Base-by-base conservation (phyloP, 2,329 filamentous ascomycete genomes). In the Colletotrichum viniferum region DNA sequence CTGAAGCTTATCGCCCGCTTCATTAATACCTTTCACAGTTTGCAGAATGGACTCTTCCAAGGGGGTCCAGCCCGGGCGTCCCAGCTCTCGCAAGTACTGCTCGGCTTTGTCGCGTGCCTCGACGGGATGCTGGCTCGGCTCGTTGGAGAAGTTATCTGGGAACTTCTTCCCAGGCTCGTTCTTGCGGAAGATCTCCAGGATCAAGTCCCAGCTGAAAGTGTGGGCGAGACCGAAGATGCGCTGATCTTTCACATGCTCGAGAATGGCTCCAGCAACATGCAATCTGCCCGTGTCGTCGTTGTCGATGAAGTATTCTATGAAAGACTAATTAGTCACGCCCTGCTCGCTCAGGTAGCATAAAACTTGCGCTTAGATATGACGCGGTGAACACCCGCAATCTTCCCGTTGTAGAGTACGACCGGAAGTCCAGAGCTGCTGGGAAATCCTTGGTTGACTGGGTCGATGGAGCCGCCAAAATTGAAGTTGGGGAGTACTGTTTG, bases 171-270 rank as follows among this genome's bases (percentile, higher is more conserved):
- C 34, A 0, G 81, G 80, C 1, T 78, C 70, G 4, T 71, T 32
- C 36, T 81, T 80, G 0, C 79, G 74, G 1, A 84, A 34, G 1
- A 81, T 78, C 0, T 73, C 79, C 9, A 85, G 60, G 1, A 90
- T 78, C 5, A 84, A 78, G 26, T 88, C 88, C 81, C 85, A 89
- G 64, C 83, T 89, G 71, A 84, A 88, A 0, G 84, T 85, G 3
- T 84, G 82, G 0, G 87, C 88, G 71, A 88, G 90, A 3, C 83
- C 90, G 78, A 91, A 90, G 14, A 93, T 79, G 2, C 91, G 86
- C 77, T 92, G 86, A 0, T 84, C 84, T 3, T 81, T 75, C 0
- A 91, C 84, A 2, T 84, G 81, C 0, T 84, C 82, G 32, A 89
- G 83, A 0, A 90, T 82, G 9, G 89, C 81, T 0, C 87, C 90